Conservation (phyloP, 768 basidiomycete genomes). For the Udeniomyces megalosporus region DNA sequence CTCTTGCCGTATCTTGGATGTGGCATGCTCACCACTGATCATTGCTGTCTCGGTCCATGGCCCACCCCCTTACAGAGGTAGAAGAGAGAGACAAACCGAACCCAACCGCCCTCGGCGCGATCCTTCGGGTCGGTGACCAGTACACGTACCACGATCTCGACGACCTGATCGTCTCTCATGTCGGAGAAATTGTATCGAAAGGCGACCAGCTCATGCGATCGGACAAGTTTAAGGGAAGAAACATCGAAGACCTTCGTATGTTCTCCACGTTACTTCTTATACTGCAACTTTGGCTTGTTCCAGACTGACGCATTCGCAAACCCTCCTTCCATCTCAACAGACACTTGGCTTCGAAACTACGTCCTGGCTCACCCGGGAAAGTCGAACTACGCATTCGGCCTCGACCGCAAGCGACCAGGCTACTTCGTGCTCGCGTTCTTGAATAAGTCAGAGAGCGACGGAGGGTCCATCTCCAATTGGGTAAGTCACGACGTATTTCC, state of each 20-base stretch:
- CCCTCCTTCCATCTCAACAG: constrained; percentile 35
- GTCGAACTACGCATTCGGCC: constrained; percentile 87
- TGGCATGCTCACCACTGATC: neutral
- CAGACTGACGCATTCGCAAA: no score
- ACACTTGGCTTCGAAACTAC: constrained; percentile 72
- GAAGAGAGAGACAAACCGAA: constrained; percentile 34
- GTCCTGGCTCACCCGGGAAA: constrained; percentile 83
- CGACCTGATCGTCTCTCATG: constrained; percentile 89
- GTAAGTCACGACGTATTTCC: constrained; percentile 35
- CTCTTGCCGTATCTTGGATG: neutral
- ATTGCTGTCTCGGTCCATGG: neutral
- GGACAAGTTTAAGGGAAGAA: constrained; percentile 81
- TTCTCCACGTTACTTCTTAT: neutral
- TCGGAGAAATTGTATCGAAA: constrained; percentile 80
- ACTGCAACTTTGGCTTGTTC: neutral
- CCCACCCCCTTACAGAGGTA: constrained; percentile 24
- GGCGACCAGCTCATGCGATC: constrained; percentile 89
- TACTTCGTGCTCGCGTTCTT: constrained; percentile 88
- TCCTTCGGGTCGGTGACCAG: constrained; percentile 30
- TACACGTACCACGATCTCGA: constrained; percentile 87
- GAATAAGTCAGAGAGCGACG: constrained; percentile 58
- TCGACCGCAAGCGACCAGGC: constrained; percentile 76
- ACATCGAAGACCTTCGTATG: constrained; percentile 81
- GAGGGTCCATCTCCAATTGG: constrained; percentile 75
- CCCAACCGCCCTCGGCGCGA: constrained; percentile 28